Base-by-base conservation (phyloP, 169 alveolate genomes). In the Plasmodium malariae region DNA sequence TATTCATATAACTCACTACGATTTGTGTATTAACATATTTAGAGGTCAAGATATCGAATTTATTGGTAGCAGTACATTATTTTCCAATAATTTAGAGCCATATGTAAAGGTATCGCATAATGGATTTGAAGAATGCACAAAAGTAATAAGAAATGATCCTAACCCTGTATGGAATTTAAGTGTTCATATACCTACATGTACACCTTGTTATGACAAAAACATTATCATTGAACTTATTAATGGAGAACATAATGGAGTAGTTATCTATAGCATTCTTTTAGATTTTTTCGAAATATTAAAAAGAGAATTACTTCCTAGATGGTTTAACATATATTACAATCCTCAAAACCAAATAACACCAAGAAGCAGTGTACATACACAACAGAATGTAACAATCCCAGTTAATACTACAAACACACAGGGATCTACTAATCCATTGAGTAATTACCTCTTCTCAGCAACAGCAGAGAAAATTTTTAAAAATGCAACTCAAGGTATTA, bases 81-180 rank as follows among this genome's bases (percentile, higher is more conserved):
- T 92, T 85, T 78, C 89, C 12, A 88, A 73, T 43, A 78, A 62
- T 24, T 54, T 95, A 11, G 96, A 91, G 60, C 97, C 97, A 24
- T 95, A 73, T 80, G 97, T 95, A n/a, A 93, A 88, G 21, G 94
- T 95, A 11, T 91, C 95, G 17, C 97, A 94, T 72, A 95, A 95
- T 59, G 95, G 96, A 9, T 80, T 95, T 45, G 94, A 91, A 62
- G 94, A 92, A 34, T 92, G 93, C 32, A 95, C 97, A 0, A 93
- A 87, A 19, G 92, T 93, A 24, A 95, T 95, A 6, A 92, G 89
- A 63, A 95, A 92, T 69, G 95, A 87, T 32, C 94, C 97, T 0
- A 93, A 95, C 49, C 97, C 97, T 0, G 95, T 89, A 1, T 95
- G 97, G 97, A 95, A 95, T 65, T 45, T 96, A 19, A 91, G 95